Base-by-base conservation (phyloP, 2,329 filamentous ascomycete genomes). In the Verticillium albo-atrum region DNA sequence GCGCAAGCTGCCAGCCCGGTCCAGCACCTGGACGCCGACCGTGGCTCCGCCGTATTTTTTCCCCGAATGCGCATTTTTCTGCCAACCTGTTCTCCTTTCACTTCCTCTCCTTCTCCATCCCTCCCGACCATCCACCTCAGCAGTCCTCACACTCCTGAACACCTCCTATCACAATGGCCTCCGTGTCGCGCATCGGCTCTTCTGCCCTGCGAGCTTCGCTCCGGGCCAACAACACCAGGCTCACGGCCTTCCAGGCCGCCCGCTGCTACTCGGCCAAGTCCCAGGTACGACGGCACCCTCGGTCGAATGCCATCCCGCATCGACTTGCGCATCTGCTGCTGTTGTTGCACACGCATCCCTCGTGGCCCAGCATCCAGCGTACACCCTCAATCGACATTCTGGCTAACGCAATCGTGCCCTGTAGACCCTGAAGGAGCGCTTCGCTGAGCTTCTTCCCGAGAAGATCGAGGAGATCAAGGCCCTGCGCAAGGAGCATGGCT, bases 391-490 rank as follows among this genome's bases (percentile, higher is more conserved):
- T 47, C 14, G 27, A 53, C 14, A 6, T 4, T 2, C 23, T 3
- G 14, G 23, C 51, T 53, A 27, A 53, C 51, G 25, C 25, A 28
- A 28, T 53, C 55, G 53, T 51, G 30, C 60, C n/a, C 57, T 56
- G 32, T 58, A 99, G 95, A 92, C 92, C 69, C 82, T 99, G 75
- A 99, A 99, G 85, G 95, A 99, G 78, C 94, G 92, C 75, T 98
- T 99, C 78, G 94, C 94, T 75, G 93, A 95, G 78, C 89, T 94
- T 74, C 85, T 99, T 65, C 95, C 95, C 70, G 92, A 89, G 77
- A 96, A 98, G 87, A 89, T 97, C 75, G 95, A 99, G 82, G 91
- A 98, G 87, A 92, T 99, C 84, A 99, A 99, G 91, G 88, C 92
- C 79, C 89, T 99, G 73, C 88, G 92, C 79, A 97, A 97, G 82